Evolutionary conservation across 768 basidiomycete genomes (phyloP).

Genomic region (Kwoniella sp.): DNA sequence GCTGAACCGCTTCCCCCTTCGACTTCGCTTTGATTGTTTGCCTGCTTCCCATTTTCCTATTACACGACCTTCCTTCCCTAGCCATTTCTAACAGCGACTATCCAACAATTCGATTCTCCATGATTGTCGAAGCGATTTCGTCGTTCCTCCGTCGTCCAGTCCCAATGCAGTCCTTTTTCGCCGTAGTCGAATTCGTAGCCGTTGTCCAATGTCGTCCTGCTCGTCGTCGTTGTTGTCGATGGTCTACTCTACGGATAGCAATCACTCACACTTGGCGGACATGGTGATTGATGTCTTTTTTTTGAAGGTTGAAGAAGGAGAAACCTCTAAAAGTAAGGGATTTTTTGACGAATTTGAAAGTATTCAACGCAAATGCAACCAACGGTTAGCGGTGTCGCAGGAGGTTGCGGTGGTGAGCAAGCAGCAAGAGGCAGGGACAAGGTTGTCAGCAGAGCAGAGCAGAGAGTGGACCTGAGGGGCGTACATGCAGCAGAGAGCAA

Average conservation of each 20-base stretch:
- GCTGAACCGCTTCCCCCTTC: too few species aligned
- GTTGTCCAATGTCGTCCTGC: neutral
- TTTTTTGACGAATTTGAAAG: constrained; percentile 3
- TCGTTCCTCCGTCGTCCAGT: neutral
- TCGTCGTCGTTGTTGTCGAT: neutral
- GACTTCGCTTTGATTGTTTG: too few species aligned
- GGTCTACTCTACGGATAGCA: constrained; percentile 6
- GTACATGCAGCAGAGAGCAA: neutral
- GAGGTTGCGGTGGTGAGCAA: neutral
- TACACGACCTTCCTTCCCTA: too few species aligned
- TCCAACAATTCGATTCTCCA: too few species aligned
- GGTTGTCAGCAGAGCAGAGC: neutral
- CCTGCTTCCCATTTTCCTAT: too few species aligned
- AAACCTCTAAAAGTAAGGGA: constrained; percentile 8
- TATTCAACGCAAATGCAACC: neutral
- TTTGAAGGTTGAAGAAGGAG: constrained; percentile 27
- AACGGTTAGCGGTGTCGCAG: neutral
- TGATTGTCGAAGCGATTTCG: too few species aligned
- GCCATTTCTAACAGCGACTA: too few species aligned
- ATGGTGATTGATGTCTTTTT: constrained; percentile 33
- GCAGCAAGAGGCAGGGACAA: neutral
- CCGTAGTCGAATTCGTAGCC: neutral
- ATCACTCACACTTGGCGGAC: constrained; percentile 49
- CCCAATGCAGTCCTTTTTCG: neutral
- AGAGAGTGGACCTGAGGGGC: neutral